These are phyloP conservation scores for Parascedosporium putredinis DNA, from an alignment of 2,329 filamentous ascomycete genomes.

Conservation along the genomic window DNA sequence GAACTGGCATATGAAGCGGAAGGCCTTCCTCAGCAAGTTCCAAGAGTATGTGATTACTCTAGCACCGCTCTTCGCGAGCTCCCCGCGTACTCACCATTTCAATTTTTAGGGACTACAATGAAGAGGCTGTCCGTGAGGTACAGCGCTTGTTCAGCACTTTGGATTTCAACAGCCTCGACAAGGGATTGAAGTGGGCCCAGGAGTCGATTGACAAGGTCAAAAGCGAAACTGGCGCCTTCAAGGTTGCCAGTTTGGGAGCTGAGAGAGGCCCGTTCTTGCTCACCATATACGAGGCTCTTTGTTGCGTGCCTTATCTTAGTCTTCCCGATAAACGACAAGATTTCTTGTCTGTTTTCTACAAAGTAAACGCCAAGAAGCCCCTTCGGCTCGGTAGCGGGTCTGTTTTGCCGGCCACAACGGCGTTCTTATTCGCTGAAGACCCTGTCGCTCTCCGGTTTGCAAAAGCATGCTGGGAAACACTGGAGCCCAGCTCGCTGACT, in stretches of 20 bases:
- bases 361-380: constrained; percentile 66
- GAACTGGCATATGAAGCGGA: constrained; percentile 63
- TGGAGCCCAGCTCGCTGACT: constrained; percentile 50
- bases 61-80: neutral
- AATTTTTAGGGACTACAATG: constrained; percentile 29
- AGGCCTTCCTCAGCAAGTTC: constrained; percentile 50
- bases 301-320: constrained; percentile 67
- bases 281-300: constrained; percentile 79
- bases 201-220: constrained; percentile 43
- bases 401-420: constrained; percentile 72
- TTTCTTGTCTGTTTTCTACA: constrained; percentile 75
- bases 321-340: constrained; percentile 38
- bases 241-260: constrained; percentile 33
- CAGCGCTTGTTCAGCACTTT: constrained; percentile 45
- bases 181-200: constrained; percentile 47
- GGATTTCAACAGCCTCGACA: constrained; percentile 52
- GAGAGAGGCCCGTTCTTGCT: constrained; percentile 54
- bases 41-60: constrained; percentile 37
- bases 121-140: constrained; percentile 41
- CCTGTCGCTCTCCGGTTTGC: constrained; percentile 57
- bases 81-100: neutral
- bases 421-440: constrained; percentile 72
- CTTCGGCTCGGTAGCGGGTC: constrained; percentile 63
- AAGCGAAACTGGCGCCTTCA: constrained; percentile 33
- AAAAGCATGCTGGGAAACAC: constrained; percentile 53